A percentile compares a stretch with the other conserved stretches of the same genome.
Evolutionary conservation across 1,139 yeast species (phyloP).

Genomic region (Yamadazyma siamensis): DNA sequence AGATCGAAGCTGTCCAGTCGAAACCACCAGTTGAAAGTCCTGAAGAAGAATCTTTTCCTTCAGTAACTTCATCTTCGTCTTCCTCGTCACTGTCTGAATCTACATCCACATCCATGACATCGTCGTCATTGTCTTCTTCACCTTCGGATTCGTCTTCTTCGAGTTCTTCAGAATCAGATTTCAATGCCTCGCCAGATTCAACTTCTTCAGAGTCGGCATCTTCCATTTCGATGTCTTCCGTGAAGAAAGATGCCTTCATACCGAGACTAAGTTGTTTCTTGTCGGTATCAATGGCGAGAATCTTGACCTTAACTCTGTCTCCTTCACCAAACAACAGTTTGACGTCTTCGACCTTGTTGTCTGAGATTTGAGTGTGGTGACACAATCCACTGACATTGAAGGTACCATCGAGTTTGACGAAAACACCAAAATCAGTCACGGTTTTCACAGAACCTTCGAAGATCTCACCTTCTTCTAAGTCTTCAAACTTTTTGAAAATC

Average conservation of each 20-base stretch:
- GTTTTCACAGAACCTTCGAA: conserved; percentile 77
- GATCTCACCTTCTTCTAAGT: conserved; percentile 65
- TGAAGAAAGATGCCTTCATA: conserved; percentile 90
- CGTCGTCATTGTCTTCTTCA: conserved; percentile 23
- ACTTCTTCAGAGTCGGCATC: conserved; percentile 28
- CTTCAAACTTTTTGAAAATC: conserved; percentile 56
- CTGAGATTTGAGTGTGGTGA: conserved; percentile 84
- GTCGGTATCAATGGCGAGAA: conserved; percentile 57
- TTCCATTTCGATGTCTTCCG: conserved; percentile 32
- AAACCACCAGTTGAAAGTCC: conserved; percentile 84
- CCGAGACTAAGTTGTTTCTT: conserved; percentile 83
- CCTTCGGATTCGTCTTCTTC: conserved; percentile 25
- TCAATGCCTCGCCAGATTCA: conserved; percentile 27
- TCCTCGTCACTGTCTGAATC: conserved; percentile 19
- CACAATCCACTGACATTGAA: conserved; percentile 80
- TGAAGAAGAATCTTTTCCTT: conserved; percentile 16
- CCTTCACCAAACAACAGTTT: conserved; percentile 74
- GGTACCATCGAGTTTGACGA: conserved; percentile 76
- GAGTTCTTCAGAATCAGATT: conserved; percentile 21
- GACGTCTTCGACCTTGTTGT: conserved; percentile 50
- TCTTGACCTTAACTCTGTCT: conserved; percentile 82
- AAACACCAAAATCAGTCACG: conserved; percentile 88
- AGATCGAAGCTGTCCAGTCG: conserved; percentile 90
- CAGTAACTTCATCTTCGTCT: conserved; percentile 19
- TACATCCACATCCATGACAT: conserved; percentile 14